Evolutionary conservation across 305 asterid genomes (phyloP), one percentile per base, ranked within the genome.

Genomic region (Fraxinus latifolia): DNA sequence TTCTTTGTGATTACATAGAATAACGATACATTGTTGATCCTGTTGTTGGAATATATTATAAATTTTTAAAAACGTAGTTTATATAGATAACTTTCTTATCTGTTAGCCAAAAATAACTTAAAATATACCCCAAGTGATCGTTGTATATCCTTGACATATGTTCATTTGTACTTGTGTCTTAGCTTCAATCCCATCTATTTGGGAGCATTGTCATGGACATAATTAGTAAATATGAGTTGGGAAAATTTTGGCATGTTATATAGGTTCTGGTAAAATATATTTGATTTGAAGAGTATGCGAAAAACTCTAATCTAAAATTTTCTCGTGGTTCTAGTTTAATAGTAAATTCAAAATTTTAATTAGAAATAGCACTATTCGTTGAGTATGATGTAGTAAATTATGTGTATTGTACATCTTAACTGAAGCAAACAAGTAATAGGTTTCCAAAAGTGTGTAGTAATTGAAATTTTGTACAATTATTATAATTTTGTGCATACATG

Each of bases 131-230:
- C 14, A 70, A 15, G 44, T 31, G 39, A 29, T 32, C 5, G 9
- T 31, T 27, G 7, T 70, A 31, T 14, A 12, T 70, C 39, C 39
- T 70, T 31, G 76, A 68, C 25, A 32, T 32, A 15, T 70, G 75
- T 70, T 70, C 34, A 23, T 15, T 31, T 29, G 37, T 36, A 6
- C 85, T 55, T 76, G 47, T 55, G 47, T 37, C 47, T 36, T 79
- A 75, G 65, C 75, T 44, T 72, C 44, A 34, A 77, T 25, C 29
- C 67, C 47, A 39, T 62, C 65, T 82, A 75, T 65, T 29, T 67
- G 65, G 74, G 60, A 47, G 68, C 62, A 77, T 53, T 79, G 53
- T 31, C 36, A 12, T 68, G 50, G 62, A 74, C 36, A 68, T 9
- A 29, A 27, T 29, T 68, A 27, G 74, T 68, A 29, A 27, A 44